Evolutionary conservation across 140 eudicot genomes (phyloP), one percentile per base, ranked within the genome.

Genomic region (Stevia rebaudiana): DNA sequence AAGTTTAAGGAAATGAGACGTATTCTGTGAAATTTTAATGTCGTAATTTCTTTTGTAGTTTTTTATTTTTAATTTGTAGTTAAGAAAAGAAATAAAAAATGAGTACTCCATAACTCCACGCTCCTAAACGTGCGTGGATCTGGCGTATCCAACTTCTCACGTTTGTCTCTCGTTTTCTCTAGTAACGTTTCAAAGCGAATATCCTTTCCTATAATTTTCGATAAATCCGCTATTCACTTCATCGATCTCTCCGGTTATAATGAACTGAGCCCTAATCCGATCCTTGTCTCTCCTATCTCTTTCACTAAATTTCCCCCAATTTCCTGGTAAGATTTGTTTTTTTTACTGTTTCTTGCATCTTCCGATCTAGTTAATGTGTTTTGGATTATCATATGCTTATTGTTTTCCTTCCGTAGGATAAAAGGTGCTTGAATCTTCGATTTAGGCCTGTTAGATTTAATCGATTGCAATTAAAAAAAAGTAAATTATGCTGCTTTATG

Each of bases 131-230:
- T n/a, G n/a, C n/a, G n/a, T n/a, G n/a, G 33, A 28, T 28, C 4
- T 28, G 51, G 15, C 58, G 39, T 44, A 31, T 41, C 61, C 68
- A 55, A 35, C 58, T 43, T 47, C 30, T 33, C 49, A 10, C 57
- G 60, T 69, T 11, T 55, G 36, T 68, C 44, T 52, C 63, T 23
- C 61, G 47, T 36, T 36, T 8, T 5, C 41, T 36, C 41, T 5
- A 0, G 8, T 57, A 30, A 65, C 70, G 70, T 49, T 65, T 66
- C 73, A 22, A 52, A 59, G 37, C 75, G 68, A 69, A 70, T 46
- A 70, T 70, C 40, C 41, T 43, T 64, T 57, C 15, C 30, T 5
- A 46, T 31, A 19, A 2, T 44, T 22, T 40, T 30, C 67, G 55
- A 69, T 67, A 67, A 50, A 67, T 51, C 61, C 30, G 23, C 50